Conservation (phyloP, 164 flowering plant species). For the Saururus chinensis region DNA sequence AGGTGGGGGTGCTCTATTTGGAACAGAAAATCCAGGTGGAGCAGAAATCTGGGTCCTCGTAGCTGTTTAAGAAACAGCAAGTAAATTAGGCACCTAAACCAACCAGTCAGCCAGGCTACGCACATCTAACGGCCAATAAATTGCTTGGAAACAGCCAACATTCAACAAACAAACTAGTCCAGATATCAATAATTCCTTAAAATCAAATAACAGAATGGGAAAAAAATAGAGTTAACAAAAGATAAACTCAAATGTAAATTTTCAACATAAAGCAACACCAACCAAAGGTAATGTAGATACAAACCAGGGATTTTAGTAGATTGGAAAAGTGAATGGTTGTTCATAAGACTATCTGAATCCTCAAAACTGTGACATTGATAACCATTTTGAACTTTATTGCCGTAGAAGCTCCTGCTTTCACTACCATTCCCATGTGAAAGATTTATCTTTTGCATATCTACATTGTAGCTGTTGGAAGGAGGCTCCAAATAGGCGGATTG, state of each 20-base stretch:
- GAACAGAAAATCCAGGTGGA: conserved; percentile 81
- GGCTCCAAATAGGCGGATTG: conserved; percentile 16
- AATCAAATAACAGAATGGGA: not conserved
- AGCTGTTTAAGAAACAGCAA: conserved; percentile 17
- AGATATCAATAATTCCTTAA: not conserved
- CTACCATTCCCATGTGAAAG: conserved; percentile 7
- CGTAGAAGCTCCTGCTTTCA: conserved; percentile 17
- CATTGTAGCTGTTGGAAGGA: conserved; percentile 8
- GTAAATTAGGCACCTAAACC: not conserved
- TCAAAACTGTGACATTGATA: conserved; percentile 6
- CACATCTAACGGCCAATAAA: not conserved
- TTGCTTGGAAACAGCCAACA: too few relatives aligned
- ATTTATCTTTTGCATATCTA: conserved; percentile 4
- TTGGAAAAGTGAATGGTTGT: conserved; percentile 5
- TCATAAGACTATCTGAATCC: conserved; percentile 10
- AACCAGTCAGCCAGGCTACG: not conserved
- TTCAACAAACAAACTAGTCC: not conserved
- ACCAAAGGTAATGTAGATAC: not conserved
- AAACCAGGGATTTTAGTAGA: conserved; percentile 1
- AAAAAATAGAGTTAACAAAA: not conserved
- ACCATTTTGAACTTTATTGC: conserved; percentile 16
- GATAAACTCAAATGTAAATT: too few relatives aligned
- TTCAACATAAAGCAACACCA: not conserved
- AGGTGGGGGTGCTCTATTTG: conserved; percentile 75
- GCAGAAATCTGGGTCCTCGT: conserved; percentile 67